Conservation (phyloP, 768 basidiomycete species). For the Termitomyces sp. region DNA sequence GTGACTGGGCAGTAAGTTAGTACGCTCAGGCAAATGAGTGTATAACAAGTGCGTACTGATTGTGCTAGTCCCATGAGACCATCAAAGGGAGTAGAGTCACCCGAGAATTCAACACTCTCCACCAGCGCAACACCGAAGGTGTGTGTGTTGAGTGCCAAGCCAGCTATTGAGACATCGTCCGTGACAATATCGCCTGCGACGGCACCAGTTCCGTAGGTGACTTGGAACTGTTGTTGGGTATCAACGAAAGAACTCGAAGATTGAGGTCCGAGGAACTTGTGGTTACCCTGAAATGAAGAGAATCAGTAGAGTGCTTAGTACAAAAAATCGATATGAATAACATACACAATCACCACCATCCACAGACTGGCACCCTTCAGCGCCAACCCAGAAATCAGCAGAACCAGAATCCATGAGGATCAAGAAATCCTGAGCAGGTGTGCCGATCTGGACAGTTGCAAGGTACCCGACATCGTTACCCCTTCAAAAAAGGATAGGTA, state of each 20-base stretch:
- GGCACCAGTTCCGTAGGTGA: conserved; percentile 67
- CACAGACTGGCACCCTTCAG: conserved; percentile 46
- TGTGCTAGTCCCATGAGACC: conserved; percentile 78
- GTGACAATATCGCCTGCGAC: conserved; percentile 62
- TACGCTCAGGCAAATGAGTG: not conserved
- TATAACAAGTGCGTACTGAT: conserved; percentile 41
- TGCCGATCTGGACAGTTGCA: conserved; percentile 62
- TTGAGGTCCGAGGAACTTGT: conserved; percentile 60
- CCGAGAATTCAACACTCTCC: conserved; percentile 64
- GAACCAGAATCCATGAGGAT: conserved; percentile 72
- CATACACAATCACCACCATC: conserved; percentile 39
- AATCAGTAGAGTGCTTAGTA: not conserved
- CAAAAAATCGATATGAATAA: conserved; percentile 3
- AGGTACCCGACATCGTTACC: conserved; percentile 49
- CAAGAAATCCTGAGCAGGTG: conserved; percentile 51
- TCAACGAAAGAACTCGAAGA: conserved; percentile 63
- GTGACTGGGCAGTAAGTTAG: conserved; percentile 29
- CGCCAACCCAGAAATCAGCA: conserved; percentile 65
- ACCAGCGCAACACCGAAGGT: conserved; percentile 62
- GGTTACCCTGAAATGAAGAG: conserved; percentile 41
- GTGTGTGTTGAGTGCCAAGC: conserved; percentile 52
- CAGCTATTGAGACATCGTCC: conserved; percentile 65
- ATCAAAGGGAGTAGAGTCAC: conserved; percentile 50
- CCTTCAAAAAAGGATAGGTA: conserved; percentile 17
- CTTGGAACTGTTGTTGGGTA: conserved; percentile 45